These are phyloP conservation scores for Umbelopsis sp. DNA, from an alignment of 371 early-diverging fungal genomes.

Conservation along the genomic window DNA sequence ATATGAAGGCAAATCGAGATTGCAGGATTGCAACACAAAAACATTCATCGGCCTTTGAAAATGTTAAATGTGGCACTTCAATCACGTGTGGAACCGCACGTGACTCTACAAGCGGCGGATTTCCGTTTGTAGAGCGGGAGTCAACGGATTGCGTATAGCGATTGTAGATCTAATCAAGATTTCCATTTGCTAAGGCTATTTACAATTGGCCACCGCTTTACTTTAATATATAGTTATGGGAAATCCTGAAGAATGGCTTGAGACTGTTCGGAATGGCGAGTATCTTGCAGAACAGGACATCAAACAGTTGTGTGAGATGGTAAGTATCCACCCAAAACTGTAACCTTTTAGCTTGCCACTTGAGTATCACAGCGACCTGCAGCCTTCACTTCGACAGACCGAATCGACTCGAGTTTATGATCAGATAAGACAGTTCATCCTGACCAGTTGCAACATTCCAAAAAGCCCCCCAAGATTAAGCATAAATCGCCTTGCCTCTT, in stretches of 20 bases:
- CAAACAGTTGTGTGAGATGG: slow-evolving; percentile 94
- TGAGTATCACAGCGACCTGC: too few relatives aligned
- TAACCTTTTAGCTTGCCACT: too few relatives aligned
- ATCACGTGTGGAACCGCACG: not conserved
- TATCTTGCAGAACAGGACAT: slow-evolving; percentile 93
- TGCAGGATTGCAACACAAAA: too few relatives aligned
- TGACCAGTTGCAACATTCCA: too few relatives aligned
- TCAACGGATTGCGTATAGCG: not conserved
- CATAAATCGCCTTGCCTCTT: too few relatives aligned
- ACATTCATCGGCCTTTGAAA: too few relatives aligned
- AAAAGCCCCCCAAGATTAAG: too few relatives aligned
- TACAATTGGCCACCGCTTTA: not conserved
- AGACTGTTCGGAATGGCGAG: slow-evolving; percentile 77
- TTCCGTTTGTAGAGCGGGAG: not conserved
- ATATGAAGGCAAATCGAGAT: too few relatives aligned
- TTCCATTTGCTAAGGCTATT: slow-evolving; percentile 5
- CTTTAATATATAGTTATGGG: slow-evolving; percentile 45
- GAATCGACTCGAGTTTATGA: too few relatives aligned
- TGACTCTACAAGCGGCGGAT: not conserved
- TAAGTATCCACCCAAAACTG: slow-evolving; percentile 17
- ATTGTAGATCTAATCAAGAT: not conserved
- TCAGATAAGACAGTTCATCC: too few relatives aligned
- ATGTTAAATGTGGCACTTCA: too few relatives aligned
- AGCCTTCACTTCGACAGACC: too few relatives aligned
- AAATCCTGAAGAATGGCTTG: slow-evolving; percentile 68